Evolutionary conservation across 345 rosid genomes (phyloP).

Genomic region (Cochlearia excelsa): DNA sequence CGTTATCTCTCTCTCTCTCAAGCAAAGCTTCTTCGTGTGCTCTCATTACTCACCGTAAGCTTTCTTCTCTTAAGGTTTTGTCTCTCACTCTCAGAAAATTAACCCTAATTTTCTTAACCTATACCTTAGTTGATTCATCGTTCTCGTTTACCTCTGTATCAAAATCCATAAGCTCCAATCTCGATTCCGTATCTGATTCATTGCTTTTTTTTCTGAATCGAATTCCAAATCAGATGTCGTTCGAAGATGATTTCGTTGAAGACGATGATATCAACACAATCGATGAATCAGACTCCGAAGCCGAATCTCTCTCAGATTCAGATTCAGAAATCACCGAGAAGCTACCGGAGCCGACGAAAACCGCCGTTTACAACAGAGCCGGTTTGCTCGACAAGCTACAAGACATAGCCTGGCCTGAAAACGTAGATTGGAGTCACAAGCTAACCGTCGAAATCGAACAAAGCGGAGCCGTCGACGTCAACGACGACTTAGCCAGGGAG

Average conservation of each 20-base stretch:
- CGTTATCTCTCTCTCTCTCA: slow-evolving; percentile 6
- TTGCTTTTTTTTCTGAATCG: no score
- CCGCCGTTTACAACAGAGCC: slow-evolving; percentile 55
- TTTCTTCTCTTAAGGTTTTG: neutral
- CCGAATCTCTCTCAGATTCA: slow-evolving; percentile 53
- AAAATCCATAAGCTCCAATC: neutral
- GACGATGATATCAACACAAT: slow-evolving; percentile 47
- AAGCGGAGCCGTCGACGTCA: slow-evolving; percentile 76
- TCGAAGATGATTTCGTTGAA: slow-evolving; percentile 38
- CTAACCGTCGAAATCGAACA: slow-evolving; percentile 59
- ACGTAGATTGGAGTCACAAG: slow-evolving; percentile 64
- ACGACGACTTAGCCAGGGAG: slow-evolving; percentile 78
- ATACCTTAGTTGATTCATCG: neutral
- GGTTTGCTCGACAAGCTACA: slow-evolving; percentile 72
- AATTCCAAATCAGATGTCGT: slow-evolving; percentile 24
- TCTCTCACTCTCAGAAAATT: neutral
- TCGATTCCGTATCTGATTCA: neutral
- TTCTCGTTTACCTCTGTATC: slow-evolving; percentile 13
- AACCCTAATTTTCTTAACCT: neutral
- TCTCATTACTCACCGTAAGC: slow-evolving; percentile 27
- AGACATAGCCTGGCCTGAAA: slow-evolving; percentile 78
- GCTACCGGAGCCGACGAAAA: slow-evolving; percentile 52
- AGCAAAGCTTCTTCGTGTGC: slow-evolving; percentile 8
- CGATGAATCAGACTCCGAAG: slow-evolving; percentile 43
- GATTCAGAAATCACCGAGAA: slow-evolving; percentile 64